Base-by-base conservation (phyloP, 805 yeast genomes). In the Pichia occidentalis region DNA sequence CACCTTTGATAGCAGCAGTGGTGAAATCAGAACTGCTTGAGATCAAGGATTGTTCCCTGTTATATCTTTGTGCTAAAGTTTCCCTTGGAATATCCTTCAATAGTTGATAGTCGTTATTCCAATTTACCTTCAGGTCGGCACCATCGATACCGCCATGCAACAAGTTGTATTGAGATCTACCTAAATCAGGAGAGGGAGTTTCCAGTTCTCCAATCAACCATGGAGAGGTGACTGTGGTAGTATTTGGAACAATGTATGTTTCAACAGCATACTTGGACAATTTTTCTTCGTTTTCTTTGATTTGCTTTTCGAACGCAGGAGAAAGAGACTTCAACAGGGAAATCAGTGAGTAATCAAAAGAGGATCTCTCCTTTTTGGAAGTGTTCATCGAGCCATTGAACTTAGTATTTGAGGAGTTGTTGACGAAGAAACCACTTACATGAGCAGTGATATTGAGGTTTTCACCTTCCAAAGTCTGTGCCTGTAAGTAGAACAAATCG, bases 91-190 rank as follows among this genome's bases (percentile, higher is more conserved):
- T 68, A 47, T 87, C 96, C 45, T 77, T 74, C 33, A 85, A 70
- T 3, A 85, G 70, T 65, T 92, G 97, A 53, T 77, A 77, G 50
- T 92, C 97, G 48, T 83, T 95, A 57, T 87, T 87, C 84, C 94
- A 88, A 51, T 90, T 95, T 51, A 80, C 80, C 29, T 64, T 60
- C 16, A 63, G 56, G 34, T 72, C 79, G 21, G 73, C 70, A 29
- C 79, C 82, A 46, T 76, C 82, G 18, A 70, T 67, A 26, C 84
- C 84, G 46, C 73, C 71, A 29, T 60, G 51, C 30, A 77, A 61
- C 34, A 65, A 65, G 45, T 60, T 73, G 36, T 69, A 63, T 61
- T 83, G 92, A 24, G 78, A 59, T 46, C 80, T 68, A 18, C 77
- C 72, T 34, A 71, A 52, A 52, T 85, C 94, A 5, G 86, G 75